phyloP scores from a whole-genome alignment of 129 eudicot species.

The Flaveria robusta region DNA sequence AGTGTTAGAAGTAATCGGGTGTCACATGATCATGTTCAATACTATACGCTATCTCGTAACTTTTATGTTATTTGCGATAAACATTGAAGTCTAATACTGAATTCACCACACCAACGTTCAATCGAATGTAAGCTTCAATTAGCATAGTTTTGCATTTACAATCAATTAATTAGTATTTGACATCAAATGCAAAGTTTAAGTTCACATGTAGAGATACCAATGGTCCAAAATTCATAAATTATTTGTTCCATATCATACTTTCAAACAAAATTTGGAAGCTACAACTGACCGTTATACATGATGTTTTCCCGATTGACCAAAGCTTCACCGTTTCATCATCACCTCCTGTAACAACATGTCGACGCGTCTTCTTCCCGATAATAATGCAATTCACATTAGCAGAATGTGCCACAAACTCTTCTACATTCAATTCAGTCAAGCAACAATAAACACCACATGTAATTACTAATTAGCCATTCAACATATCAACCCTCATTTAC shows the following conservation, averaged over 20 bases:
- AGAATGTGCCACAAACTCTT: conserved; percentile 93
- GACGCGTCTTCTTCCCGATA: conserved; percentile 71
- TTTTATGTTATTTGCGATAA: neutral
- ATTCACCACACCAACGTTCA: no score
- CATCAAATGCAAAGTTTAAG: neutral
- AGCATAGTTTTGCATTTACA: no score
- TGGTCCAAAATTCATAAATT: neutral
- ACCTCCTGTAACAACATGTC: conserved; percentile 73
- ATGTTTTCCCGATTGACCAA: conserved; percentile 79
- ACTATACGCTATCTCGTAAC: no score
- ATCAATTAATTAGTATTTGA: neutral
- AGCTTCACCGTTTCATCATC: conserved; percentile 84
- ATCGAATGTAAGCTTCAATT: no score
- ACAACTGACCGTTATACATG: conserved; percentile 60
- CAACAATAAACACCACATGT: conserved; percentile 24
- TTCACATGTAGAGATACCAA: no score
- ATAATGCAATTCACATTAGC: conserved; percentile 81
- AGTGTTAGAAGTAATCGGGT: no score
- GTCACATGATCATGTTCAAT: no score
- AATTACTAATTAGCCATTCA: no score
- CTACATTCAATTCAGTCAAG: conserved; percentile 64
- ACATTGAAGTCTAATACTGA: neutral
- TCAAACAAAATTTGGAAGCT: neutral
- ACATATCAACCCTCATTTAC: no score
- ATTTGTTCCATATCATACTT: neutral